Conservation (phyloP, 1,284 basidiomycete species). For the Pascua guehoae region DNA sequence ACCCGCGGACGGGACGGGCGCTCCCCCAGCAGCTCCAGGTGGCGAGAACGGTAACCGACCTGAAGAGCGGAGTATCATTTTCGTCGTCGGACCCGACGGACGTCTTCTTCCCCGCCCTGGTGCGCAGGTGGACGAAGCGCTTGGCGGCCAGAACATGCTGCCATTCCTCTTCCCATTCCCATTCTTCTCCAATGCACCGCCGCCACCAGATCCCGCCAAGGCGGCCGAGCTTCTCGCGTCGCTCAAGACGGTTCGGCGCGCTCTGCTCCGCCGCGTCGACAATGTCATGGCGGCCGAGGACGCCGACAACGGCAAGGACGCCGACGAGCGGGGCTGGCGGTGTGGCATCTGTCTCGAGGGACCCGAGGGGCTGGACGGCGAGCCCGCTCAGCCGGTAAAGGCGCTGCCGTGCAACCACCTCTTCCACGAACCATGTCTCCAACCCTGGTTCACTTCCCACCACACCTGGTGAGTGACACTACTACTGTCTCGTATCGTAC, state of each 20-base stretch:
- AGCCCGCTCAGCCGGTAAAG: slow-evolving; percentile 29
- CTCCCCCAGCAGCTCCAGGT: too few relatives aligned
- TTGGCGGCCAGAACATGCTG: neutral
- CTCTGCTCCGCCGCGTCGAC: slow-evolving; percentile 34
- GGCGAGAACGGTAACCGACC: neutral
- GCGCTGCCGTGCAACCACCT: slow-evolving; percentile 48
- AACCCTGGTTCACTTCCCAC: slow-evolving; percentile 45
- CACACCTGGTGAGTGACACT: slow-evolving; percentile 43
- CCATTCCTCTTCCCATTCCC: slow-evolving; percentile 10
- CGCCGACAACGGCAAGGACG: slow-evolving; percentile 19
- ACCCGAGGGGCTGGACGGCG: slow-evolving; percentile 18
- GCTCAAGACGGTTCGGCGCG: slow-evolving; percentile 28
- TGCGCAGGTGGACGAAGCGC: neutral
- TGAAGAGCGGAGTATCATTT: slow-evolving; percentile 5
- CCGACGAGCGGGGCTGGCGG: slow-evolving; percentile 35
- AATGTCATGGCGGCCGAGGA: slow-evolving; percentile 37
- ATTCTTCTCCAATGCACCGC: slow-evolving; percentile 7
- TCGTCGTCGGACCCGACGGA: slow-evolving; percentile 15
- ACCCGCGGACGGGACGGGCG: too few relatives aligned
- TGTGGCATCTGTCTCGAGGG: slow-evolving; percentile 45
- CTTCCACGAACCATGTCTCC: slow-evolving; percentile 43
- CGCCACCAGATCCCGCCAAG: slow-evolving; percentile 33
- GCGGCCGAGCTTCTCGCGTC: slow-evolving; percentile 42
- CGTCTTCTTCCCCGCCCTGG: neutral
- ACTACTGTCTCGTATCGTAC: too few relatives aligned